Evolutionary conservation across 2,329 filamentous ascomycete species (phyloP).

Genomic region (Diplodia mutila): DNA sequence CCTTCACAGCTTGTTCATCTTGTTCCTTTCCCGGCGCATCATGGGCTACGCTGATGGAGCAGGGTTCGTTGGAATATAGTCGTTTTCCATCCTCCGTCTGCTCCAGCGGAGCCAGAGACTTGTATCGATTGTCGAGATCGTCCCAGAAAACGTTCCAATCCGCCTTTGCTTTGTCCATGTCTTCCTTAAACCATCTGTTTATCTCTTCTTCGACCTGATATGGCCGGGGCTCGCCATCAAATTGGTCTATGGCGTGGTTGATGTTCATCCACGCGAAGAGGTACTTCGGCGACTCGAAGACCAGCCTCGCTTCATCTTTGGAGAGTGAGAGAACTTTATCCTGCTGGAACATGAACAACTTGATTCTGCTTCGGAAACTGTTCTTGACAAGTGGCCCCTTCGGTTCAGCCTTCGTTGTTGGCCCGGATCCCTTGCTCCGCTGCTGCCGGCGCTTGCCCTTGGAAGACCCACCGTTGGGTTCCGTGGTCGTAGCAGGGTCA

Average conservation of each 20-base stretch:
- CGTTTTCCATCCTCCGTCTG: not conserved
- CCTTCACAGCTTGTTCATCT: not conserved
- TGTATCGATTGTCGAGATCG: not conserved
- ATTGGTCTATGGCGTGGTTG: not conserved
- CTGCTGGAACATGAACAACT: not conserved
- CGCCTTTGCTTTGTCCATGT: not conserved
- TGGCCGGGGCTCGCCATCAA: not conserved
- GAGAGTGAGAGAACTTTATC: not conserved
- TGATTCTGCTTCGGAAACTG: not conserved
- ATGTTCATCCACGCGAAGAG: not conserved
- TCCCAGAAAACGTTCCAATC: too few relatives aligned
- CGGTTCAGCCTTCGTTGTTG: not conserved
- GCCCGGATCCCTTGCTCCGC: not conserved
- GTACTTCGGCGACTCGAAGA: not conserved
- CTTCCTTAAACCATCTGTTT: too few relatives aligned
- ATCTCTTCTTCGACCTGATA: not conserved
- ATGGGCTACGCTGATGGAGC: not conserved
- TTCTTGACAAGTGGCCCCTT: not conserved
- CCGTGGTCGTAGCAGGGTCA: not conserved
- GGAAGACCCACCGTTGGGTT: not conserved
- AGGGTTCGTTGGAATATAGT: not conserved
- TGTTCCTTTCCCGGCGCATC: not conserved
- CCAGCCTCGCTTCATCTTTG: not conserved
- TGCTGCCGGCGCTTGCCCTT: not conserved
- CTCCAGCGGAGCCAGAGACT: not conserved